Base-by-base conservation (phyloP, 2,329 filamentous ascomycete genomes). In the Xylaria polymorpha region DNA sequence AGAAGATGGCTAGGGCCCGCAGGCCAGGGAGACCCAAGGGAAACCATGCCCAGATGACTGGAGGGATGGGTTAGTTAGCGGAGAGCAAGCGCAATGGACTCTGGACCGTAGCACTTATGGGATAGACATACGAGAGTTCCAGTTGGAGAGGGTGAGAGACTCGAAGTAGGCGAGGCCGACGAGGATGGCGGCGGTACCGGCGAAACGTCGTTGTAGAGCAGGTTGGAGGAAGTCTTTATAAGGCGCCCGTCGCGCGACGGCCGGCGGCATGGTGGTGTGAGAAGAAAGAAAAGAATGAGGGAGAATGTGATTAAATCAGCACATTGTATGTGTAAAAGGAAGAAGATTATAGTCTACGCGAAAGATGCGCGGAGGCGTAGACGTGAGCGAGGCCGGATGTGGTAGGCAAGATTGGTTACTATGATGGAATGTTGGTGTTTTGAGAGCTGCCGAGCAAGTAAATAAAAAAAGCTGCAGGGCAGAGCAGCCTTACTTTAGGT, bases 211-310 rank as follows among this genome's bases (percentile, higher is more conserved):
- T 81, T 98, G 95, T 72, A 98, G 85, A 61, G 92, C 91, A 59
- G 95, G 94, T 70, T 95, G 97, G 74, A 98, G 84, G 80, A 97
- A 97, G 83, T 97, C 93, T 85, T 94, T 92, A 82, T 97, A 97
- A 58, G 87, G 84, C 76, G 84, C 82, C 77, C 80, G 87, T 85
- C 84, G 89, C 82, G 83, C 85, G 78, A 81, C 83, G 77, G 81
- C 80, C 77, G 79, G 79, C 76, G 86, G 83, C 86, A 88, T 88
- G 59, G 78, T 83, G 75, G n/a, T 22, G 80, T 80, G 79, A 35
- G 61, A 61, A 46, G n/a, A 53, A 44, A 14, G 46, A 59, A 67
- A n/a, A 10, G 48, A 46, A 53, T 41, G 29, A 18, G 32, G 37
- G 29, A 22, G 18, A 55, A 22, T 18, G 39, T 12, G 37, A 10